Base-by-base conservation (phyloP, 2,329 filamentous ascomycete species). In the Pseudodiploospora longispora region DNA sequence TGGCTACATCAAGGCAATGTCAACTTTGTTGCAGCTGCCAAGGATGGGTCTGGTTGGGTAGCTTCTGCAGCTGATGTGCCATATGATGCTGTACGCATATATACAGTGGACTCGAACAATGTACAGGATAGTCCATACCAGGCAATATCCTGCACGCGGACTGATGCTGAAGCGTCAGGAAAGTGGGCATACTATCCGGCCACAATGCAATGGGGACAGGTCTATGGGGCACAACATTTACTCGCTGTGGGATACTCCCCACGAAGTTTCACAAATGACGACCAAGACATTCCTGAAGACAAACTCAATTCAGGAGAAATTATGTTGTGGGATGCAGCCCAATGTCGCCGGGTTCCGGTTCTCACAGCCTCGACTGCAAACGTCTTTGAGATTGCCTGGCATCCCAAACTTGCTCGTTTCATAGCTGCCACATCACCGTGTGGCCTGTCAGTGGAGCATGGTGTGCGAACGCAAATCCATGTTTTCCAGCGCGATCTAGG, bases 341-440 rank as follows among this genome's bases (percentile, higher is more conserved):
- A 61, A 2, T 64, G 66, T 7, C 56, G 64, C 7, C 63, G 68
- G 37, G 61, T 80, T 37, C 66, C 63, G 4, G 67, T 83, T 4
- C 61, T 68, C 19, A 71, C 73, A 3, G 72, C 69, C 2, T 71
- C 71, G 1, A 72, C 70, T 1, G 71, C 77, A 38, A 83, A 83
- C 45, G 76, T 82, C 2, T 83, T 83, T 37, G 80, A 83, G 52
- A 74, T 82, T 2, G 63, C 70, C 0, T 83, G 80, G 80, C 80
- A 83, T 53, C 79, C 80, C 0, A 67, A 55, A 0, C 63, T 74
- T 38, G 60, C 66, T 3, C 65, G 67, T 27, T 83, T 83, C 50
- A 62, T 78, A 5, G 76, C 70, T 4, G 79, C 78, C 2, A 82
- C 77, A 0, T 75, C 78, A 0, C 75, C 76, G 0, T 65, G 62